A percentile compares a stretch with the other conserved stretches of the same genome.
Evolutionary conservation across 2,329 filamentous ascomycete genomes (phyloP).

Genomic region (Cryphonectria japonica): DNA sequence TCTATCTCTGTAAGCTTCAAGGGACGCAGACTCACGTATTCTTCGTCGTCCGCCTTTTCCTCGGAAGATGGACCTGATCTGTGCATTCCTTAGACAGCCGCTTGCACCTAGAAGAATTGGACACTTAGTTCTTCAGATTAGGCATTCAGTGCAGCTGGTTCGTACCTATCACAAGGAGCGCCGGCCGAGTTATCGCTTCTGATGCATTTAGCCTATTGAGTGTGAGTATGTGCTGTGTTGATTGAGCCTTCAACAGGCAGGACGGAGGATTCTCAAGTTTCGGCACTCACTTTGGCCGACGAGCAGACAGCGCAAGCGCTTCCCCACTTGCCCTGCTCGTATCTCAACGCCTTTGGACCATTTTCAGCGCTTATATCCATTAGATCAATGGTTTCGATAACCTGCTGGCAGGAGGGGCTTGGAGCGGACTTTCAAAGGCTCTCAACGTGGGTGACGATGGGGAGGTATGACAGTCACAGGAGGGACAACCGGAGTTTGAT

Average conservation of each 20-base stretch:
- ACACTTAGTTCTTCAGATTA: background rate
- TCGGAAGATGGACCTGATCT: slow-evolving; percentile 51
- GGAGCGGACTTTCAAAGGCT: slow-evolving; percentile 12
- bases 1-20: background rate
- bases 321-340: slow-evolving; percentile 27
- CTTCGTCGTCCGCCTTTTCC: slow-evolving; percentile 55
- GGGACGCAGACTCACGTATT: slow-evolving; percentile 49
- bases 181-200: slow-evolving; percentile 8
- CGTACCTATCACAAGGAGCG: slow-evolving; percentile 37
- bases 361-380: slow-evolving; percentile 8
- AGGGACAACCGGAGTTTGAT: slow-evolving; percentile 1
- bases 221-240: background rate
- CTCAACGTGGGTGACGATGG: background rate
- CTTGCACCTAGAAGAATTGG: slow-evolving; percentile 45
- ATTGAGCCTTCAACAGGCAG: background rate
- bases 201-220: slow-evolving; percentile 26
- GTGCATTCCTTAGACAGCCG: slow-evolving; percentile 53
- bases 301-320: slow-evolving; percentile 27
- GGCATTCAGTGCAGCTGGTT: slow-evolving; percentile 3
- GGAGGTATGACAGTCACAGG: background rate
- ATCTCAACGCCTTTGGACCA: background rate
- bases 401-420: background rate
- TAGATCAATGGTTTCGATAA: background rate
- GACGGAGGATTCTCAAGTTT: too few species aligned
- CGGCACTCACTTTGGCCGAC: slow-evolving; percentile 25